Conservation (phyloP, 352 stramenopile species). For the Plasmopara muralis region DNA sequence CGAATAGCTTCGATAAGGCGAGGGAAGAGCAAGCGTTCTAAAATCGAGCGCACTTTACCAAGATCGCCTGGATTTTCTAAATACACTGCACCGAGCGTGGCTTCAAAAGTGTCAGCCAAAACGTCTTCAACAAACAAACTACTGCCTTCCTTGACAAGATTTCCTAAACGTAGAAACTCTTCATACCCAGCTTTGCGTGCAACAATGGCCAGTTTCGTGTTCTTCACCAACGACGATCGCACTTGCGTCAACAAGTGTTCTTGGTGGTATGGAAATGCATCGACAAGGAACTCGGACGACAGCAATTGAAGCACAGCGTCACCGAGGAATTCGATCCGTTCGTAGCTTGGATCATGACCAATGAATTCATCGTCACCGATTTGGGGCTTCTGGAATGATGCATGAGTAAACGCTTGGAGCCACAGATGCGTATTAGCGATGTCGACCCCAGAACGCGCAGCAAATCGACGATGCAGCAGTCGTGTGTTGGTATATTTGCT, state of each 20-base stretch:
- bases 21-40: slow-evolving; percentile 59
- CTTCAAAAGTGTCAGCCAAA: slow-evolving; percentile 75
- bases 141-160: slow-evolving; percentile 45
- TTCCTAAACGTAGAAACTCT: slow-evolving; percentile 67
- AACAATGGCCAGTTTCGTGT: slow-evolving; percentile 62
- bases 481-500: slow-evolving; percentile 38
- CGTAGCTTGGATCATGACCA: slow-evolving; percentile 62
- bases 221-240: slow-evolving; percentile 81
- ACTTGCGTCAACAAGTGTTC: slow-evolving; percentile 74
- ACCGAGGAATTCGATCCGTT: slow-evolving; percentile 81
- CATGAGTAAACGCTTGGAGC: slow-evolving; percentile 72
- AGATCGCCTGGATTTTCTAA: slow-evolving; percentile 62
- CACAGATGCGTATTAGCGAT: slow-evolving; percentile 68
- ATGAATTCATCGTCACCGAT: slow-evolving; percentile 68
- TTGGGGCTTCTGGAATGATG: slow-evolving; percentile 64
- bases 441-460: slow-evolving; percentile 32
- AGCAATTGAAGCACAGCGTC: slow-evolving; percentile 78
- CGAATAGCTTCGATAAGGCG: slow-evolving; percentile 65
- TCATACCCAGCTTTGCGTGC: slow-evolving; percentile 52
- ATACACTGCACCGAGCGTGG: slow-evolving; percentile 67
- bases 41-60: slow-evolving; percentile 48
- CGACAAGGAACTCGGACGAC: slow-evolving; percentile 70
- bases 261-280: slow-evolving; percentile 76
- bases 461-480: slow-evolving; percentile 54
- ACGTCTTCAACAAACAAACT: slow-evolving; percentile 71